Base-by-base conservation (phyloP, 1,284 basidiomycete species). In the Malassezia globosa region DNA sequence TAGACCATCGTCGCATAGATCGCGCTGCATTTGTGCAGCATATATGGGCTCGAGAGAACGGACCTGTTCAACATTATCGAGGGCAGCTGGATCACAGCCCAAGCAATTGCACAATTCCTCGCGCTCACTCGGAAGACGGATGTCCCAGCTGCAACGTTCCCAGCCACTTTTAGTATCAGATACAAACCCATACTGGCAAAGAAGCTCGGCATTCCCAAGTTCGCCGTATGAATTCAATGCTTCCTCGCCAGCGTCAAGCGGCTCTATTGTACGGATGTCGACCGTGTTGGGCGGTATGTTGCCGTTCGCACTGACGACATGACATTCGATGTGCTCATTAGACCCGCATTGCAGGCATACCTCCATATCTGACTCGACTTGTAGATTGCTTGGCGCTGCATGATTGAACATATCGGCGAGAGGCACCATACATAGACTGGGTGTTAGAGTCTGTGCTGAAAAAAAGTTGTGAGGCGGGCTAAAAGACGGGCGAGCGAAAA, bases 341-440 rank as follows among this genome's bases (percentile, higher is more conserved):
- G 48, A 27, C 2, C 67, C 66, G 40, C 67, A 69, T 2, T 50
- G 1, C 29, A 57, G 31, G 47, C 67, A 69, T 7, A 69, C 66
- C 5, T 55, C 56, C 40, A 61, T 58, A 42, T 69, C 63, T 16
- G 58, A 54, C 31, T 69, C 64, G 37, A 69, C 66, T 33, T 67
- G 61, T 8, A 63, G 55, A 40, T 58, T 59, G 38, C 56, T 54
- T 23, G 29, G 24, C 14, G 59, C 58, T 1, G 54, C 42, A 42
- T 69, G 66, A 24, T 69, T 64, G 37, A 64, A 69, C 38, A 63
- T 41, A 43, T 69, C 66, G 7, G 63, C 60, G 8, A 69, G 39
- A 11, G 66, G 64, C 4, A 65, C 63, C 42, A 69, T 37, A 11
- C 46, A 63, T 0, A 61, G 54, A 0, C 54, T 47, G 39, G 7